Evolutionary conservation across 306 rosid genomes (phyloP), one percentile per base, ranked within the genome.

Genomic region (Astragalus glycyphyllos): DNA sequence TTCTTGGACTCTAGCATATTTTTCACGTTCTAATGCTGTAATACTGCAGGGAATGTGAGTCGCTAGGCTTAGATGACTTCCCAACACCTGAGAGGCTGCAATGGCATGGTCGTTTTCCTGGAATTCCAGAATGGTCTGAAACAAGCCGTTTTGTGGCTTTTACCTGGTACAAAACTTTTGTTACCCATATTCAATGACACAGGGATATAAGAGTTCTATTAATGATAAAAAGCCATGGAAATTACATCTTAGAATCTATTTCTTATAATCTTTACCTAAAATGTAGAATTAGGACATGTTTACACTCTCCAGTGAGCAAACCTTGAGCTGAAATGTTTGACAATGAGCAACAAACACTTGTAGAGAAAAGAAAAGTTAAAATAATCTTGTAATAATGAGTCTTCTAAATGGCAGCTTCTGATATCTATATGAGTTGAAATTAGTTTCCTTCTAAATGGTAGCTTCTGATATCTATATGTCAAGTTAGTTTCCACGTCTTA

Each of bases 81-180:
- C 96, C 99, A 14, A 94, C 97, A 11, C 85, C 97, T 41, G 79
- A 85, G 84, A 87, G 95, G 85, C 84, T 94, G 73, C 96, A 86
- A 79, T 94, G 97, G 99, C 99, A 94, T 72, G 99, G 99, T 48
- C 92, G 77, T 76, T 66, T 86, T 83, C 99, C 96, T 35, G 87
- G 78, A 77, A 47, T 11, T 62, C 99, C 98, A 63, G 87, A 91
- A 80, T 94, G 99, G 99, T 87, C 97, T 60, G 58, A 79, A 83
- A 83, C 73, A 55, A 89, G 97, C 82, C 99, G 96, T 65, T 91
- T 87, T 68, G 98, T 94, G 55, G 97, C 98, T 69, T 89, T 87
- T 61, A 87, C 90, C 71, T 91, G 95, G 99, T 94, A 84, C 20
- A 74, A 15, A 75, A 29, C 29, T 51, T 45, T 70, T 51, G 9